Conservation (phyloP, 805 yeast genomes). For the Saccharomyces jurei region DNA sequence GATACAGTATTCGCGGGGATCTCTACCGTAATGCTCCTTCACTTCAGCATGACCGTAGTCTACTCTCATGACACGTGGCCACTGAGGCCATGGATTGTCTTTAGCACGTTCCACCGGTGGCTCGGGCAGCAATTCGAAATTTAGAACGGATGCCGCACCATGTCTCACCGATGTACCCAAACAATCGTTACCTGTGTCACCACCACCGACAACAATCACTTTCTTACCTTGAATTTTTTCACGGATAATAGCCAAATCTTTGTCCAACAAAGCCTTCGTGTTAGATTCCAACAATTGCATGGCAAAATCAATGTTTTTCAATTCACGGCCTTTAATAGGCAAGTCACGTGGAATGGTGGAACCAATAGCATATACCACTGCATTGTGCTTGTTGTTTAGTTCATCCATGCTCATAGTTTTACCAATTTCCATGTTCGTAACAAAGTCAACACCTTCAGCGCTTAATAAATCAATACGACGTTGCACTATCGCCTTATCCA, state of each 20-base stretch:
- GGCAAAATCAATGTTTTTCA: constrained; percentile 86
- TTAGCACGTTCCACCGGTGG: constrained; percentile 81
- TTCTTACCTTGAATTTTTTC: constrained; percentile 70
- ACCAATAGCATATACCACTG: constrained; percentile 87
- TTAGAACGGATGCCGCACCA: constrained; percentile 88
- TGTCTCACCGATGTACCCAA: constrained; percentile 95
- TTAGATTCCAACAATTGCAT: constrained; percentile 85
- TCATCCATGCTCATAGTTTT: constrained; percentile 70
- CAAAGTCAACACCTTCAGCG: constrained; percentile 81
- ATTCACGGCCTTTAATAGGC: constrained; percentile 86
- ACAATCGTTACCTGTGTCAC: constrained; percentile 99
- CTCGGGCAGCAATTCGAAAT: constrained; percentile 89
- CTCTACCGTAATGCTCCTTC: constrained; percentile 87
- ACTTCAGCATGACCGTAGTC: constrained; percentile 98
- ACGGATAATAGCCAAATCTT: constrained; percentile 69
- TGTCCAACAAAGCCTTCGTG: constrained; percentile 82
- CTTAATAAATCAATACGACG: constrained; percentile 85
- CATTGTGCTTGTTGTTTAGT: constrained; percentile 59
- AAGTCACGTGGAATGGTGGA: constrained; percentile 95
- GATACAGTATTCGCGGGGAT: constrained; percentile 94
- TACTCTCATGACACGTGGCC: constrained; percentile 97
- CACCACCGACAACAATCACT: constrained; percentile 97
- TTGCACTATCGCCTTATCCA: constrained; percentile 86
- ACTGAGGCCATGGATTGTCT: constrained; percentile 99
- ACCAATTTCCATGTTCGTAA: constrained; percentile 73